Conservation (phyloP, 1,284 basidiomycete species). For the Neotropicomus parvogracilis region DNA sequence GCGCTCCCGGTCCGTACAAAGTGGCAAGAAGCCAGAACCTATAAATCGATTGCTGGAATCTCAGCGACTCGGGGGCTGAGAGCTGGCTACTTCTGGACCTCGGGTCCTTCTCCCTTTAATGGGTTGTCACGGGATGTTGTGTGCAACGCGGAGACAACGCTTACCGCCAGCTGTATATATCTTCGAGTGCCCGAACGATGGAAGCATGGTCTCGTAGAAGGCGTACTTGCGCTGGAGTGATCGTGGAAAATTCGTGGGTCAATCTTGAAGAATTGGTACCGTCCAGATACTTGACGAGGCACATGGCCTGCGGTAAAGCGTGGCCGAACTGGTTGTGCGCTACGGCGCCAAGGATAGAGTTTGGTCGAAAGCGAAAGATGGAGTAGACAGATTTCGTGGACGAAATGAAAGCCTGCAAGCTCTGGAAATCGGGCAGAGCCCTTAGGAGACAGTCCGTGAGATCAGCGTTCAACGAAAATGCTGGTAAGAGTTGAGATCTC, state of each 20-base stretch:
- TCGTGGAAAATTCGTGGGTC: constrained; percentile 3
- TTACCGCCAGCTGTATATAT: constrained; percentile 39
- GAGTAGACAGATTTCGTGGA: constrained; percentile 33
- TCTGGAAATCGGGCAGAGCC: constrained; percentile 29
- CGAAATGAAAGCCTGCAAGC: constrained; percentile 28
- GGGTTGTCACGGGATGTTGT: not conserved
- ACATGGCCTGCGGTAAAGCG: constrained; percentile 34
- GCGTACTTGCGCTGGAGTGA: constrained; percentile 12
- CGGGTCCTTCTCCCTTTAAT: constrained; percentile 32
- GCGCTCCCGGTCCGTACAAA: constrained; percentile 8
- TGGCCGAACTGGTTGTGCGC: constrained; percentile 33
- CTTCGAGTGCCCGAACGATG: constrained; percentile 29
- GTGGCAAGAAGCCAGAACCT: constrained; percentile 31
- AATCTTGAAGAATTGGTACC: not conserved
- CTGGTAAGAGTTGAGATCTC: not conserved
- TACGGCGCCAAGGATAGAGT: constrained; percentile 33
- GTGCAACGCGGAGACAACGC: not conserved
- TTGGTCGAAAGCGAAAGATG: constrained; percentile 33
- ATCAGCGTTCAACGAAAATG: constrained; percentile 22
- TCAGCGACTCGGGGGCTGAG: constrained; percentile 26
- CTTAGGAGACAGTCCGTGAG: constrained; percentile 33
- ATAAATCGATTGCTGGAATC: constrained; percentile 35
- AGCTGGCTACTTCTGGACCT: constrained; percentile 27
- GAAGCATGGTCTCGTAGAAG: constrained; percentile 21
- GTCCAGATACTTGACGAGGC: constrained; percentile 17